Conservation (phyloP, 2,329 filamentous ascomycete genomes). For the Colletotrichum gigasporum region DNA sequence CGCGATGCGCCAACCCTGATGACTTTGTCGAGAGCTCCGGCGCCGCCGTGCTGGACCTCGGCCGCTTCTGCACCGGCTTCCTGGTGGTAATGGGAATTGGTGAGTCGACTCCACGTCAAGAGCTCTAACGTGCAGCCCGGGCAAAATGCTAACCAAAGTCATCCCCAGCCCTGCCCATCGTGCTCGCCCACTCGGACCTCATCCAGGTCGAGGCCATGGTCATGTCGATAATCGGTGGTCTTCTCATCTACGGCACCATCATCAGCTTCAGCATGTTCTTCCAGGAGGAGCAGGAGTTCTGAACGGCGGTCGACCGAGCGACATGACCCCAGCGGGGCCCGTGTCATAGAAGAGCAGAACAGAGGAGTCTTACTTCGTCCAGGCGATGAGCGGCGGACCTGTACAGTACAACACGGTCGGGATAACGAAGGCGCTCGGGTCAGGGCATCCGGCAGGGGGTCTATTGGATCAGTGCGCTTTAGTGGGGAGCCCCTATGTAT, state of each 20-base stretch:
- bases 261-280: conserved; percentile 99
- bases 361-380: neutral
- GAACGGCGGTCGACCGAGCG: conserved; percentile 36
- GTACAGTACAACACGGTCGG: conserved; percentile 28
- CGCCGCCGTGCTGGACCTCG: conserved; percentile 89
- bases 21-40: conserved; percentile 91
- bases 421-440: conserved; percentile 18
- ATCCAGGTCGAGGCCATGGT: conserved; percentile 88
- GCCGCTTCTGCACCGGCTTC: conserved; percentile 93
- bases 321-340: neutral
- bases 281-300: conserved; percentile 97
- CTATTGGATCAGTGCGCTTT: conserved; percentile 12
- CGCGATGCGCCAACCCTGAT: conserved; percentile 88
- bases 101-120: too few relatives aligned
- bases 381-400: conserved; percentile 9
- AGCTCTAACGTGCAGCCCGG: too few relatives aligned
- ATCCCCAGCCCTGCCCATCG: conserved; percentile 78
- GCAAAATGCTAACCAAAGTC: conserved; percentile 19
- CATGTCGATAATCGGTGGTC: conserved; percentile 92
- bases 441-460: conserved; percentile 11
- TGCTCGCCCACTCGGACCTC: conserved; percentile 86
- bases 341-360: too few relatives aligned
- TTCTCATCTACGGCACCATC: conserved; percentile 97
- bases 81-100: conserved; percentile 97
- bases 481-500: conserved; percentile 15